A percentile compares a stretch with the other conserved stretches of the same genome.
These are phyloP conservation scores for Salinomyces thailandicus DNA, from an alignment of 2,329 filamentous ascomycete genomes.

Conservation along the genomic window DNA sequence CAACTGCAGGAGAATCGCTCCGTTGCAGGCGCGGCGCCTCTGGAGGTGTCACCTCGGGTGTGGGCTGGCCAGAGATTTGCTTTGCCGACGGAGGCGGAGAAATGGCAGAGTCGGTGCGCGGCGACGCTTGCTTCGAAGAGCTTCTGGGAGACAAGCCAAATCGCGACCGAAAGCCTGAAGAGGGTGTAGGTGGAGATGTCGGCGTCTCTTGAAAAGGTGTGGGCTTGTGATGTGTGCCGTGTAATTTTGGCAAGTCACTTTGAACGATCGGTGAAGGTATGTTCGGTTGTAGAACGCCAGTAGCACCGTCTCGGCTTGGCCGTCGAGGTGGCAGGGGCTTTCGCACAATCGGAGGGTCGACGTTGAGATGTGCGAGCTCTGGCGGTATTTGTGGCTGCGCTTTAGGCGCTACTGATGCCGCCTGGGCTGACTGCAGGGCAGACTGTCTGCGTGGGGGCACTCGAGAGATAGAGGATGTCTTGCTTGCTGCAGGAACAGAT, in stretches of 20 bases:
- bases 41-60: conserved; percentile 9
- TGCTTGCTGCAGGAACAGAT: conserved; percentile 1
- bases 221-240: conserved; percentile 40
- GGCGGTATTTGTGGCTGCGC: conserved; percentile 20
- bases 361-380: conserved; percentile 42
- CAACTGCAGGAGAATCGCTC: conserved; percentile 25
- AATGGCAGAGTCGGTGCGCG: conserved; percentile 24
- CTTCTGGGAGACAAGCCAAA: conserved; percentile 26
- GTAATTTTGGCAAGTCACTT: conserved; percentile 43
- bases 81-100: conserved; percentile 19
- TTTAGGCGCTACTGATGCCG: too few species aligned
- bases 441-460: neutral
- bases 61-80: conserved; percentile 10
- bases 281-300: conserved; percentile 33
- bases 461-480: neutral
- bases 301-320: conserved; percentile 38
- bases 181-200: conserved; percentile 24
- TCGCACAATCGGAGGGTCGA: conserved; percentile 45
- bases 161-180: conserved; percentile 29
- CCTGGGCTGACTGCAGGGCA: too few species aligned
- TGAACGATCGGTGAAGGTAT: conserved; percentile 45
- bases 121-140: conserved; percentile 23
- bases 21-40: conserved; percentile 15
- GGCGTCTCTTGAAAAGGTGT: conserved; percentile 39
- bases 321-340: conserved; percentile 35